Percentiles rank a stretch among this genome's conserved stretches.
phyloP scores from a whole-genome alignment of 257 asterid species.

The Marsdenia floribunda region DNA sequence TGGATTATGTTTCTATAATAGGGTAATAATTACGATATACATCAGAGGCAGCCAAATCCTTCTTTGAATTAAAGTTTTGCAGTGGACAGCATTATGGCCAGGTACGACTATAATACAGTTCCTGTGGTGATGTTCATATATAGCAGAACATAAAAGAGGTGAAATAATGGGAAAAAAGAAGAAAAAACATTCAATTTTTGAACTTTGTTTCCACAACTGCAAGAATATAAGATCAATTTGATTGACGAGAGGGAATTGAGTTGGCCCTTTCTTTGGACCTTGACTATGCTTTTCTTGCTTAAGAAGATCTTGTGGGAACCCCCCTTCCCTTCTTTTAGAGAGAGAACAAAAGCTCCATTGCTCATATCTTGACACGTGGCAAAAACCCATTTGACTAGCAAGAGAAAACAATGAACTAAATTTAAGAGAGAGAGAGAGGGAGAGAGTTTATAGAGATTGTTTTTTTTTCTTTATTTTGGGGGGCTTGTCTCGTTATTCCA shows the following conservation, averaged over 20 bases:
- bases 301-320: slow-evolving; percentile 29
- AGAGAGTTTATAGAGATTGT: too few relatives aligned
- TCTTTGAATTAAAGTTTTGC: slow-evolving; percentile 52
- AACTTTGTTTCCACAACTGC: slow-evolving; percentile 20
- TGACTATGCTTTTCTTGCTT: slow-evolving; percentile 56
- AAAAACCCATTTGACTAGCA: slow-evolving; percentile 15
- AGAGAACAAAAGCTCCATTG: slow-evolving; percentile 3
- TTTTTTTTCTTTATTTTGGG: too few relatives aligned
- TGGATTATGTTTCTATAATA: slow-evolving; percentile 4
- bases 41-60: slow-evolving; percentile 15
- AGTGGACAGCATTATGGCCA: slow-evolving; percentile 33
- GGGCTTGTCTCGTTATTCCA: slow-evolving; percentile 35
- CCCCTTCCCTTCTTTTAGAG: not conserved
- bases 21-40: not conserved
- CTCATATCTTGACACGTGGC: slow-evolving; percentile 22
- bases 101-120: slow-evolving; percentile 14
- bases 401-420: not conserved
- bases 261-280: slow-evolving; percentile 30
- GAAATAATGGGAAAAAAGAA: not conserved
- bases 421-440: not conserved
- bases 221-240: slow-evolving; percentile 10
- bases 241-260: slow-evolving; percentile 20
- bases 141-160: not conserved
- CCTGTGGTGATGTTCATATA: not conserved
- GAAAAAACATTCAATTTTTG: slow-evolving; percentile 14